Conservation (phyloP, 331 rosid species). For the Pyrus hybrid region DNA sequence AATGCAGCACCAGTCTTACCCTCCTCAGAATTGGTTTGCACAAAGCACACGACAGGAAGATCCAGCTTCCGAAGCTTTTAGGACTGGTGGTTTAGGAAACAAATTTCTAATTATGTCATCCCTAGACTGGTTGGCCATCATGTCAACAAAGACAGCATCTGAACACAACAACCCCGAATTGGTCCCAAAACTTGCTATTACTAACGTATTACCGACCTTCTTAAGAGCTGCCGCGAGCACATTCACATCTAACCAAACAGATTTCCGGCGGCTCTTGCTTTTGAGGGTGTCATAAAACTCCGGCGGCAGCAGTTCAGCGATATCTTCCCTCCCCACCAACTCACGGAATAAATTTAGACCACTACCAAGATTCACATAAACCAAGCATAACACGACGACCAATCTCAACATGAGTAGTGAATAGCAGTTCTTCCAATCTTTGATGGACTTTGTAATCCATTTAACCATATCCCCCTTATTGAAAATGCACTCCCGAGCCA, state of each 20-base stretch:
- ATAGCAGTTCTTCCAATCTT: conserved; percentile 8
- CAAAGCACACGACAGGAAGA: too few relatives aligned
- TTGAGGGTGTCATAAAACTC: conserved; percentile 25
- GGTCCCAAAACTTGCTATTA: conserved; percentile 28
- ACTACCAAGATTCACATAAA: conserved; percentile 20
- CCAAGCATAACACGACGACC: conserved; percentile 36
- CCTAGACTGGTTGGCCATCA: conserved; percentile 1
- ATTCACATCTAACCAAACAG: neutral
- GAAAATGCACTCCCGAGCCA: conserved; percentile 11
- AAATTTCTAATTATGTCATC: conserved; percentile 8
- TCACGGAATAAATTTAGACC: neutral
- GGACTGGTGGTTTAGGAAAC: conserved; percentile 8
- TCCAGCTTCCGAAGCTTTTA: neutral
- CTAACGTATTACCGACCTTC: conserved; percentile 42
- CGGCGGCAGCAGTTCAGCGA: conserved; percentile 18
- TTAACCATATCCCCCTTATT: conserved; percentile 1
- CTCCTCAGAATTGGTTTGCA: neutral
- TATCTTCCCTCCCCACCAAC: conserved; percentile 11
- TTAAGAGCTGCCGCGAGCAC: conserved; percentile 46
- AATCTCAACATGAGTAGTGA: conserved; percentile 34
- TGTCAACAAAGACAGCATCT: conserved; percentile 17
- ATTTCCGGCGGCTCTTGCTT: neutral
- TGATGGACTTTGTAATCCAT: conserved; percentile 33
- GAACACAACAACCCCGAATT: neutral
- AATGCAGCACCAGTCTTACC: neutral